Conservation (phyloP, 768 basidiomycete species). For the Pleurotus ostreatus region DNA sequence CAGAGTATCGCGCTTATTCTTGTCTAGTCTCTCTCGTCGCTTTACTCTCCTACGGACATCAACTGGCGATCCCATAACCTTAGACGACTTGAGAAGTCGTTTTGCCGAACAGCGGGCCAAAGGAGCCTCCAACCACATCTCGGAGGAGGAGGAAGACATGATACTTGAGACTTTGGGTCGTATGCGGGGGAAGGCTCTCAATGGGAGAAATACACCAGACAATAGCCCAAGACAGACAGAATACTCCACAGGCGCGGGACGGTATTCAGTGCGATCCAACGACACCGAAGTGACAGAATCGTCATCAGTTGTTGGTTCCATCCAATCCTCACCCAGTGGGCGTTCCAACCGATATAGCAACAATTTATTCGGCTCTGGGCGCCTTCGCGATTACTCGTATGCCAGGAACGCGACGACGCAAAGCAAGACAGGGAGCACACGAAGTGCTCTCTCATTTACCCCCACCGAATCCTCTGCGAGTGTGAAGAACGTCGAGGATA, state of each 20-base stretch:
- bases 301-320: conserved; percentile 30
- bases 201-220: conserved; percentile 27
- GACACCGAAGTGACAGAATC: conserved; percentile 20
- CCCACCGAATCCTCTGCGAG: conserved; percentile 41
- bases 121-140: conserved; percentile 63
- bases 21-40: conserved; percentile 67
- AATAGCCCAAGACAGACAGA: conserved; percentile 20
- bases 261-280: conserved; percentile 26
- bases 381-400: conserved; percentile 71
- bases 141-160: conserved; percentile 85
- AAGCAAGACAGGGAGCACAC: conserved; percentile 36
- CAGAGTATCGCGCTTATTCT: conserved; percentile 8
- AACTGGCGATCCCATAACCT: conserved; percentile 58
- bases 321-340: conserved; percentile 41
- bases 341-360: conserved; percentile 78
- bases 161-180: conserved; percentile 67
- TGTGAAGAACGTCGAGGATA: conserved; percentile 35
- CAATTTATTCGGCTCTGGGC: conserved; percentile 81
- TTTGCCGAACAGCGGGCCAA: conserved; percentile 75
- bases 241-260: conserved; percentile 10
- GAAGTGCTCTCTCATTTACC: conserved; percentile 42
- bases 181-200: conserved; percentile 31
- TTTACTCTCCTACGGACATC: conserved; percentile 76
- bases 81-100: conserved; percentile 61
- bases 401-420: conserved; percentile 45